Evolutionary conservation across 2,329 filamentous ascomycete species (phyloP), one percentile per base, ranked within the genome.

Genomic region (Moelleriella libera): DNA sequence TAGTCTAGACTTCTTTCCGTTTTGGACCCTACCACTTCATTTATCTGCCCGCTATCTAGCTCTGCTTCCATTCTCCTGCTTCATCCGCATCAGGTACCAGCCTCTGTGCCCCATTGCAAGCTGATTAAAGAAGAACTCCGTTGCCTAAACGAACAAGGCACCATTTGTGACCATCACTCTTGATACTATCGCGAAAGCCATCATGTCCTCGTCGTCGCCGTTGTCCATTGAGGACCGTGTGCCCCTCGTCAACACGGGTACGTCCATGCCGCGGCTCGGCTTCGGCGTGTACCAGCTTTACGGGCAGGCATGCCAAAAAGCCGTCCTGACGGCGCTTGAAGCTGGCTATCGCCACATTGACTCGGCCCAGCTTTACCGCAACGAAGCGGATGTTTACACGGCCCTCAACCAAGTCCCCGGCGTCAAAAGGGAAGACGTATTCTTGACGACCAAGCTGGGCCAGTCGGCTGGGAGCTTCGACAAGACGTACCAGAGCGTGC

Each of bases 391-490:
- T 57, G 82, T 88, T 44, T 80, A 82, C 4, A 66, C 75, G 46
- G 82, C 83, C 1, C 62, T 86, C n/a, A 65, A 65, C 29, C 59
- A 21, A 73, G 48, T 80, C 75, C 2, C 70, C 69, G 0, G 52
- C 21, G 21, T 86, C 5, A 63, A 69, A 5, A 73, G 80, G 32
- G 63, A 70, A 12, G 70, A 84, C 7, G 56, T 88, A 45, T 88
- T 82, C 60, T 62, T 87, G 40, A 87, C 83, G 0, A 83, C 80
- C 49, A 88, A 88, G 64, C 78, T 87, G 48, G 65, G 82, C 31
- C 67, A 45, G 11, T 50, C 46, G 32, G 63, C 30, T 4, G 48
- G 46, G 11, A 73, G 73, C 46, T 63, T 70, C 3, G 77, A 83
- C 6, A 68, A 69, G 29, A 79, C 75, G 6, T 83, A 85, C 57